Evolutionary conservation across 2,329 filamentous ascomycete genomes (phyloP).

Genomic region (Teratosphaeria gauchensis): DNA sequence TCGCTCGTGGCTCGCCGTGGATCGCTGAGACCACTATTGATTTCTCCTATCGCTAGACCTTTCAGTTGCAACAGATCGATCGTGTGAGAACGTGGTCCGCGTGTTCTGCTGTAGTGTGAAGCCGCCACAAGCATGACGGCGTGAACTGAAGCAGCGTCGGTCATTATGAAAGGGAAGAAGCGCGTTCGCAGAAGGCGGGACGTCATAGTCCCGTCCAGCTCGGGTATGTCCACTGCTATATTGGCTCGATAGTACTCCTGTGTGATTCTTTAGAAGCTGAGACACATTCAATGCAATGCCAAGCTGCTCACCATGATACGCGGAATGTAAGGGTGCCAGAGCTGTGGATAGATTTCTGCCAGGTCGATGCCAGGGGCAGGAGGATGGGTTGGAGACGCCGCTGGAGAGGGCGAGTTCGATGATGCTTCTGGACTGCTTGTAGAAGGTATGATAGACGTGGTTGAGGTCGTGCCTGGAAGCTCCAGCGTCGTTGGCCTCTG

Average conservation of each 20-base stretch:
- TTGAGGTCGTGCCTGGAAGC: background rate
- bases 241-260: constrained; percentile 23
- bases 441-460: constrained; percentile 1
- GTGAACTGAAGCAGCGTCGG: constrained; percentile 31
- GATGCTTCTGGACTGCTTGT: constrained; percentile 17
- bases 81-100: constrained; percentile 19
- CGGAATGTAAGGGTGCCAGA: constrained; percentile 28
- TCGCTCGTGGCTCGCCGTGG: constrained; percentile 28
- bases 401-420: constrained; percentile 12
- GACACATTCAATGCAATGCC: background rate
- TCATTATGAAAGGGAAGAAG: constrained; percentile 35
- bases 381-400: constrained; percentile 12
- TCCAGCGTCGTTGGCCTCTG: constrained; percentile 10
- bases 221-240: constrained; percentile 35
- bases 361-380: constrained; percentile 17
- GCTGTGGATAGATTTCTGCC: constrained; percentile 27
- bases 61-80: constrained; percentile 35
- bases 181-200: constrained; percentile 28
- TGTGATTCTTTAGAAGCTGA: background rate
- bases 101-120: constrained; percentile 31
- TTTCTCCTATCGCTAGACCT: constrained; percentile 34
- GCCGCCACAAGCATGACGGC: constrained; percentile 34
- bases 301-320: constrained; percentile 16
- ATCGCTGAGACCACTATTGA: constrained; percentile 32
- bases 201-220: constrained; percentile 28